Percentiles rank a stretch among this genome's conserved stretches.
phyloP scores from a whole-genome alignment of 1,284 basidiomycete genomes.

The Ustilago xerochloae region DNA sequence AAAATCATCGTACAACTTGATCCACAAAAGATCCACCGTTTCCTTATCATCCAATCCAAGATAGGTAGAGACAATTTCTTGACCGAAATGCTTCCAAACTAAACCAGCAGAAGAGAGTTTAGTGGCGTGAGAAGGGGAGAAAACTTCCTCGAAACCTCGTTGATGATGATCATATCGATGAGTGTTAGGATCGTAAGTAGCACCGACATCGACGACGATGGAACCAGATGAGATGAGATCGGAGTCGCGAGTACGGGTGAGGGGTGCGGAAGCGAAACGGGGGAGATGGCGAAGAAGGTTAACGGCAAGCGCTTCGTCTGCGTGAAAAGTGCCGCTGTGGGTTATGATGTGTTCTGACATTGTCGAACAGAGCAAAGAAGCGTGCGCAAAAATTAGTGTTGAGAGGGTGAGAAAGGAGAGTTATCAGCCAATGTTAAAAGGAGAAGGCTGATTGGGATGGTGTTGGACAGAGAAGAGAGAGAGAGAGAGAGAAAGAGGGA shows the following conservation, averaged over 20 bases:
- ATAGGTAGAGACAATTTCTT: conserved; percentile 81
- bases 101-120: conserved; percentile 94
- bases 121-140: conserved; percentile 81
- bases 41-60: conserved; percentile 74
- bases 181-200: conserved; percentile 82
- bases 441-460: not conserved
- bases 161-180: conserved; percentile 96
- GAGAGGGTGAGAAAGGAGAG: not conserved
- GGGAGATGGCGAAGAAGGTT: conserved; percentile 85
- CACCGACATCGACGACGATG: conserved; percentile 98
- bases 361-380: not conserved
- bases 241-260: conserved; percentile 78
- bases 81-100: conserved; percentile 84
- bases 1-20: conserved; percentile 90
- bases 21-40: conserved; percentile 80
- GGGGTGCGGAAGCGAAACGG: conserved; percentile 74
- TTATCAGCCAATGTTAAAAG: not conserved
- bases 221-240: conserved; percentile 82
- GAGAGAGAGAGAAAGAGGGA: not conserved
- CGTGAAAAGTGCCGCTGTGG: conserved; percentile 95
- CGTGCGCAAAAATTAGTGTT: not conserved
- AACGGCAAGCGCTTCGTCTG: conserved; percentile 94
- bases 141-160: conserved; percentile 88
- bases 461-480: conserved; percentile 3
- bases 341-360: conserved; percentile 71